Conservation (phyloP, 768 basidiomycete genomes). For the Tephrocybe sp. region DNA sequence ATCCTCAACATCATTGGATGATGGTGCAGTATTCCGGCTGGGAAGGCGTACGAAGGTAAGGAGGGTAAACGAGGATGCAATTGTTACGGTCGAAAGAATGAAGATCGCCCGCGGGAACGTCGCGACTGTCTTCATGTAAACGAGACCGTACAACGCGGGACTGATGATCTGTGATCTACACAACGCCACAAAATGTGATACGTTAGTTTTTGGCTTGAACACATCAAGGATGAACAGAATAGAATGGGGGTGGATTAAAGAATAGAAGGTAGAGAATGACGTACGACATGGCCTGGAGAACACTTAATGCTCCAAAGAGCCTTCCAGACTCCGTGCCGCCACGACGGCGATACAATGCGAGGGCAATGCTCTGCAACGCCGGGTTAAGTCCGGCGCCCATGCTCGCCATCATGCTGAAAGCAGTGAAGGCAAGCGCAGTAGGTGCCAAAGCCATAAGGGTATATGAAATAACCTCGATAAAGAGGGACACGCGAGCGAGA, state of each 20-base stretch:
- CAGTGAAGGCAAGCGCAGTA: conserved; percentile 49
- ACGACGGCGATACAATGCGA: conserved; percentile 59
- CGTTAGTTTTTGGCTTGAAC: too few species aligned
- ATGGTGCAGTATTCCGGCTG: neutral
- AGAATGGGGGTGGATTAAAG: too few species aligned
- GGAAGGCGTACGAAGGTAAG: conserved; percentile 48
- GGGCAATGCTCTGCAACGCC: conserved; percentile 67
- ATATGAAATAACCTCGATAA: conserved; percentile 55
- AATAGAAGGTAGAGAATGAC: conserved; percentile 12
- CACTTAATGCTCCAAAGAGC: conserved; percentile 80
- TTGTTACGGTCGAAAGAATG: conserved; percentile 45
- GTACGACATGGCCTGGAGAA: conserved; percentile 68
- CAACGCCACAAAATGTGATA: conserved; percentile 4
- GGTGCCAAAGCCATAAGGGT: conserved; percentile 47
- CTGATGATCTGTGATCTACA: conserved; percentile 65
- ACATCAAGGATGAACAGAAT: too few species aligned
- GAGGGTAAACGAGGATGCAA: conserved; percentile 42
- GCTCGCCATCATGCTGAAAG: conserved; percentile 48
- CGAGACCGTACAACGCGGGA: conserved; percentile 69
- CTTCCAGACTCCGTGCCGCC: conserved; percentile 65
- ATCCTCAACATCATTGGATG: neutral
- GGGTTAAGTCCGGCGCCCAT: conserved; percentile 66
- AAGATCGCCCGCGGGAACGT: conserved; percentile 71
- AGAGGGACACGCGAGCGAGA: conserved; percentile 61
- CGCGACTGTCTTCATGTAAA: conserved; percentile 72